Evolutionary conservation across 176 grass and related monocot species (phyloP), one percentile per base, ranked within the genome.

Genomic region (Raddia guianensis): DNA sequence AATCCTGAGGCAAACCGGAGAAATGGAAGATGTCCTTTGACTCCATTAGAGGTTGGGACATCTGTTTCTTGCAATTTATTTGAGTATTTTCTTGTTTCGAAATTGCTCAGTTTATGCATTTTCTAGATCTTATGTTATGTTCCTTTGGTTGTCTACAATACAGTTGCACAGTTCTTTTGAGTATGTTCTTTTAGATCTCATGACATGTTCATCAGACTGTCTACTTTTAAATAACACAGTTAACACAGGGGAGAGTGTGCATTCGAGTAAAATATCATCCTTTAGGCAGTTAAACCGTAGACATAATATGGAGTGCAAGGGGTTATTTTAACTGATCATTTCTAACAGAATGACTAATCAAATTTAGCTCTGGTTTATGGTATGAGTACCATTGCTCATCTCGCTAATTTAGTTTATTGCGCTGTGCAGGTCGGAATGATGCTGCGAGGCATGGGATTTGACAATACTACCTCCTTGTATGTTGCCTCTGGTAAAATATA

Each of bases 371-470:
- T 33, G 9, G 12, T 72, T 66, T 87, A 43, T 12, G 12, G 44
- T 78, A 78, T 49, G 3, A 62, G 14, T 76, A 49, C 12, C 12
- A 71, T 27, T 45, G 56, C 3, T 63, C 66, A 44, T 20, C 62
- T 90, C 52, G 80, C 11, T 47, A 46, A n/a, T 75, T 70, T 53
- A 62, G 14, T 68, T 40, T 46, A 66, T 87, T 72, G 54, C 14
- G 63, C 46, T 46, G 60, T 87, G 82, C 82, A 98, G 95, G 95
- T 98, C 43, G 95, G 95, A 44, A 94, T 98, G 95, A 98, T 98
- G 95, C 81, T 98, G 78, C 90, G 86, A 16, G 95, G 92, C 46
- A 98, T 98, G 95, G 95, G 95, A 69, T 98, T 94, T 74, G 90
- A 80, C 56, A 93, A 98, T 68, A 87, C 70, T 48, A 98, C 92